Evolutionary conservation across 192 early-diverging fungal genomes (phyloP).

Genomic region (Coemansia sp.): DNA sequence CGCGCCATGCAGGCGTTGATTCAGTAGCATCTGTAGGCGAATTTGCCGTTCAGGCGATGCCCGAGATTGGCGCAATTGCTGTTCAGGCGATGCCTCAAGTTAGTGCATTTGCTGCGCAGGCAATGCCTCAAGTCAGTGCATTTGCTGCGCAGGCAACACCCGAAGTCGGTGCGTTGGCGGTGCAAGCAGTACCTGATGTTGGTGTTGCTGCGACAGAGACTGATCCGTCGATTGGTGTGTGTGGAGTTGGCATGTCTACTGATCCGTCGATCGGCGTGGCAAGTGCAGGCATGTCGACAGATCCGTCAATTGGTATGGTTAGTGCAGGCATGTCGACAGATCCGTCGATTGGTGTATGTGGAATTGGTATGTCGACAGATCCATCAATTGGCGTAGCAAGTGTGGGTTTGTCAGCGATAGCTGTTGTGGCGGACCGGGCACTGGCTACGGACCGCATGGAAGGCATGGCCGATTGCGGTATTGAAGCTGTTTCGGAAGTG

Average conservation of each 20-base stretch:
- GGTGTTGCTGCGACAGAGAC: background rate
- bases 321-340: slow-evolving; percentile 4
- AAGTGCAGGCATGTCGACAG: background rate
- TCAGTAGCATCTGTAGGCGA: background rate
- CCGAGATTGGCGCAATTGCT: background rate
- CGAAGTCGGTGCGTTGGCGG: background rate
- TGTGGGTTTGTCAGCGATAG: background rate
- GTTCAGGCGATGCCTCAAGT: background rate
- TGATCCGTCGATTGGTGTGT: slow-evolving; percentile 11
- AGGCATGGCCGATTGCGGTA: slow-evolving; percentile 8
- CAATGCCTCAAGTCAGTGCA: background rate
- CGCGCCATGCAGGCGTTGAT: slow-evolving; percentile 13
- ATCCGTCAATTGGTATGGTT: slow-evolving; percentile 10
- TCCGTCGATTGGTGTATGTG: slow-evolving; percentile 11
- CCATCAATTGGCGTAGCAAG: background rate
- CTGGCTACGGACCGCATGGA: slow-evolving; percentile 27
- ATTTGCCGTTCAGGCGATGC: background rate
- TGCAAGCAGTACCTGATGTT: background rate
- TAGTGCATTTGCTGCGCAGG: background rate
- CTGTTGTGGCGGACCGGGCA: background rate
- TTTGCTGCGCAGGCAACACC: background rate
- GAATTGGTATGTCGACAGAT: slow-evolving; percentile 9
- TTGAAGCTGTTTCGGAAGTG: slow-evolving; percentile 15
- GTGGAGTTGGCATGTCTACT: background rate
- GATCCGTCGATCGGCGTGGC: slow-evolving; percentile 13